Evolutionary conservation across 2,329 filamentous ascomycete genomes (phyloP), one percentile per base, ranked within the genome.

Genomic region (Hymenoscyphus fraxineus): DNA sequence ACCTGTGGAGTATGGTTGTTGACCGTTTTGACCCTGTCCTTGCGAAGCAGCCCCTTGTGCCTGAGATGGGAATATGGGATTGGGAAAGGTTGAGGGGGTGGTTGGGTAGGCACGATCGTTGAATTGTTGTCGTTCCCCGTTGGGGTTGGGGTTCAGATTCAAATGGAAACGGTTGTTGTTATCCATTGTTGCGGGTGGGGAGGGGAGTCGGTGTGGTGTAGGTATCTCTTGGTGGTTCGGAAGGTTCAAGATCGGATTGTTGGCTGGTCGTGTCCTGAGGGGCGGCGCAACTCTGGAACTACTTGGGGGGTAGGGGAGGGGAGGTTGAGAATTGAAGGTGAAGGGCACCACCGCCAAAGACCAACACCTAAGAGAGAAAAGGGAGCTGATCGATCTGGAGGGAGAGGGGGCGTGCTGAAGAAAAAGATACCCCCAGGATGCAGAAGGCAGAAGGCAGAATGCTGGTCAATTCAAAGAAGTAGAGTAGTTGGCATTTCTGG

Each of bases 1-100:
- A 60, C 80, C 80, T 47, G 75, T 74, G 19, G 76, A 75, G 69
- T 85, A 84, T 27, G 70, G 64, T 64, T 74, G 74, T 62, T 80
- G 77, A 62, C 77, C 76, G 61, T 73, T 69, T 65, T 77, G 75
- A 62, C 44, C 67, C 64, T 75, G 77, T 67, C 61, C 73, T 65
- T 77, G 76, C 61, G 72, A 73, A 60, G 72, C 73, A 60, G 74
- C 73, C 70, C 35, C 66, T 51, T 54, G 40, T 54, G 40, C 68
- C 63, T 75, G 70, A 35, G 63, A 64, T 39, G 70, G 70, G 65
- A 73, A 73, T 76, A 96, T 90, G 66, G 93, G 93, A 80, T 98
- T 94, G 13, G 94, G 94, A 75, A 98, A 98, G 65, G 93, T 97
- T 69, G 94, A 97, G 61, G 94, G 94, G 10, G 94, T 97, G 61